Evolutionary conservation across 1,139 yeast genomes (phyloP).

Genomic region (Saccharomycopsis hybrid): DNA sequence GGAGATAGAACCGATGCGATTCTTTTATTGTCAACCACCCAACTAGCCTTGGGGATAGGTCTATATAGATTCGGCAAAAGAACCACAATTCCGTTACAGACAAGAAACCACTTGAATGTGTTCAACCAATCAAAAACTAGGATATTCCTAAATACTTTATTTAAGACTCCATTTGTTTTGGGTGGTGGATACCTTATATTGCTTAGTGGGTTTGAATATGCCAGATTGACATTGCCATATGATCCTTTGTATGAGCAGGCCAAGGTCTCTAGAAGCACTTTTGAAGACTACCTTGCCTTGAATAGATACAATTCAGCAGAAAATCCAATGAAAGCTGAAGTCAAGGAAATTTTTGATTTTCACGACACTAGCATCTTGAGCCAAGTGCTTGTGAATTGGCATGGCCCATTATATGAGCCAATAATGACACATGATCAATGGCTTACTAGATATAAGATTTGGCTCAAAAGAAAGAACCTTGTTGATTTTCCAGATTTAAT

Average conservation of each 20-base stretch:
- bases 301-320: not conserved
- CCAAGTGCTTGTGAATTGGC: not conserved
- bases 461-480: not conserved
- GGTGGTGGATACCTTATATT: slow-evolving; percentile 2
- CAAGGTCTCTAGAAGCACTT: slow-evolving; percentile 19
- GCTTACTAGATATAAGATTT: not conserved
- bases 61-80: not conserved
- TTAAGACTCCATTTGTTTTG: slow-evolving; percentile 1
- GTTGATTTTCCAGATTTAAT: not conserved
- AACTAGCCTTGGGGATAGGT: not conserved
- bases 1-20: not conserved
- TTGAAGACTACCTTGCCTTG: not conserved
- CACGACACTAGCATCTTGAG: not conserved
- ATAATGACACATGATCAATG: not conserved
- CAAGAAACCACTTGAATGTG: not conserved
- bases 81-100: not conserved
- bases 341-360: not conserved
- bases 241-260: slow-evolving; percentile 69
- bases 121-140: not conserved
- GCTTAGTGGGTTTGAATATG: slow-evolving; percentile 34
- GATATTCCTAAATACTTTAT: not conserved
- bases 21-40: not conserved
- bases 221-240: slow-evolving; percentile 43
- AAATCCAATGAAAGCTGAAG: not conserved
- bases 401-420: not conserved